Evolutionary conservation across 192 early-diverging fungal genomes (phyloP).

Genomic region (Rhizophagus clarus): DNA sequence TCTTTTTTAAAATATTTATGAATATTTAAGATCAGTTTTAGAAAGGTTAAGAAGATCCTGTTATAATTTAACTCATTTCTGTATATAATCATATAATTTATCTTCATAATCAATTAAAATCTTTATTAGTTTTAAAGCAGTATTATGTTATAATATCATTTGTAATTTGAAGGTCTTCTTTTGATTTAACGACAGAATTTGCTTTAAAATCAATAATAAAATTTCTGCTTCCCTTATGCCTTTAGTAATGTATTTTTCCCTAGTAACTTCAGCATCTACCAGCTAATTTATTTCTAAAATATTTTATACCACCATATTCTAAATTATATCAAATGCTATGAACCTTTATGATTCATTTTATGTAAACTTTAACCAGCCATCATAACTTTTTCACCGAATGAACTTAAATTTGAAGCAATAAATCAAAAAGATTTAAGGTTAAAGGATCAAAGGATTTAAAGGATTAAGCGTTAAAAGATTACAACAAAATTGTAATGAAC

Average conservation of each 20-base stretch:
- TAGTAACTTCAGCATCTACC: background rate
- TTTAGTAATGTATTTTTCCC: slow-evolving; percentile 7
- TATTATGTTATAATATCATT: background rate
- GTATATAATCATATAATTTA: slow-evolving; percentile 1
- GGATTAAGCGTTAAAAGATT: no score
- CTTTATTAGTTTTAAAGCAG: background rate
- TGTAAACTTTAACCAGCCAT: background rate
- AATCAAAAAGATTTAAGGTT: no score
- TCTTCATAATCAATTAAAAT: slow-evolving; percentile 8
- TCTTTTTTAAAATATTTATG: background rate
- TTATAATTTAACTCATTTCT: background rate
- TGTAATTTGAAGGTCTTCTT: background rate
- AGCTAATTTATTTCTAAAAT: slow-evolving; percentile 13
- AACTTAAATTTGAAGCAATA: slow-evolving; percentile 1
- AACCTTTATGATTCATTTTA: slow-evolving; percentile 24
- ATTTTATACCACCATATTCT: background rate
- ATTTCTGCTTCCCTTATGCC: slow-evolving; percentile 15
- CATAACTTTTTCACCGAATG: slow-evolving; percentile 9
- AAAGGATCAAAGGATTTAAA: no score
- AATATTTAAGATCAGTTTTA: slow-evolving; percentile 15
- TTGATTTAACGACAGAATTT: background rate
- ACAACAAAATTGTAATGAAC: no score
- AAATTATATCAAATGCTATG: slow-evolving; percentile 12
- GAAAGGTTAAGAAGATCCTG: background rate
- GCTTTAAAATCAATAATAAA: background rate